A percentile compares a stretch with the other conserved stretches of the same genome.
Evolutionary conservation across 352 stramenopile genomes (phyloP).

Genomic region (Achlya hypogyna): DNA sequence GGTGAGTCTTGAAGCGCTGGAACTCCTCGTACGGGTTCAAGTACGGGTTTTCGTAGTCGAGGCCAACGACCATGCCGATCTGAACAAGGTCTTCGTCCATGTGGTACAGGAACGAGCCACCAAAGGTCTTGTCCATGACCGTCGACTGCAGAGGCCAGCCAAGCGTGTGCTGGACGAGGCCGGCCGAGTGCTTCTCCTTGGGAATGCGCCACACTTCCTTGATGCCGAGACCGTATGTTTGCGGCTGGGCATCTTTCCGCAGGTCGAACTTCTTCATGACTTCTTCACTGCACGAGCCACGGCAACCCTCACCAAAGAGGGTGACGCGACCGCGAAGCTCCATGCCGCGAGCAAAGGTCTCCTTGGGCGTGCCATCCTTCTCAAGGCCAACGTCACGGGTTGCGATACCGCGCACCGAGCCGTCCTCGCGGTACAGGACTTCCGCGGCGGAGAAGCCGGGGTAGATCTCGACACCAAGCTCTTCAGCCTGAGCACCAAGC

Average conservation of each 20-base stretch:
- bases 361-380: conserved; percentile 94
- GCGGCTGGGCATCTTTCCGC: conserved; percentile 78
- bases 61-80: conserved; percentile 93
- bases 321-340: conserved; percentile 88
- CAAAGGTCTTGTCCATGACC: conserved; percentile 92
- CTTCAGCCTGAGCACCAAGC: conserved; percentile 94
- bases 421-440: conserved; percentile 78
- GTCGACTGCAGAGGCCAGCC: conserved; percentile 94
- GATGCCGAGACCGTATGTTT: conserved; percentile 99
- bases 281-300: conserved; percentile 95
- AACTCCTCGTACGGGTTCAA: conserved; percentile 99
- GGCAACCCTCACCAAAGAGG: conserved; percentile 96
- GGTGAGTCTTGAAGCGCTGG: conserved; percentile 98
- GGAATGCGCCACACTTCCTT: conserved; percentile 95
- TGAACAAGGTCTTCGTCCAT: conserved; percentile 94
- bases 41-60: conserved; percentile 99
- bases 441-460: conserved; percentile 95
- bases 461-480: conserved; percentile 98
- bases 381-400: conserved; percentile 97
- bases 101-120: conserved; percentile 99
- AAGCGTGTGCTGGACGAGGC: conserved; percentile 97
- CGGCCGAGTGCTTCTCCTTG: conserved; percentile 89
- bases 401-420: conserved; percentile 88
- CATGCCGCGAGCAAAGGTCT: conserved; percentile 96
- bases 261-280: conserved; percentile 96